Evolutionary conservation across 805 yeast species (phyloP).

Genomic region (Candida loeiensis): DNA sequence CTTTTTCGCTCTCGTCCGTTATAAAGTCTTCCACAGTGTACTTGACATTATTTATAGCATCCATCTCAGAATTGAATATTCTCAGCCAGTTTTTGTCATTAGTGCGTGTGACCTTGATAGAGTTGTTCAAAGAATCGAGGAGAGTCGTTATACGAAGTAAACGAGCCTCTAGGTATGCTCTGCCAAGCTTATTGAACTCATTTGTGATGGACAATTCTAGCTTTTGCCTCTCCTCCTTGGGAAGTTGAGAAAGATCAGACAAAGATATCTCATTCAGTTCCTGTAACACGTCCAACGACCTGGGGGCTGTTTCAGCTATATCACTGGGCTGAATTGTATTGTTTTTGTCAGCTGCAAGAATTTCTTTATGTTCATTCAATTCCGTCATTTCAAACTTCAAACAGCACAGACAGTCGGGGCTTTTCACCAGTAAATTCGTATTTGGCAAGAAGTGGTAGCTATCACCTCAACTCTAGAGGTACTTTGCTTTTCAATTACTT

Average conservation of each 20-base stretch:
- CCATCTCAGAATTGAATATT: slow-evolving; percentile 31
- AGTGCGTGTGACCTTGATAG: slow-evolving; percentile 22
- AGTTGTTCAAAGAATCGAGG: slow-evolving; percentile 21
- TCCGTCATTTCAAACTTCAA: neutral
- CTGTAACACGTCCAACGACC: neutral
- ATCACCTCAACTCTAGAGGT: no score
- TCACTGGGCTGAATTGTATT: no score
- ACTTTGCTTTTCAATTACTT: no score
- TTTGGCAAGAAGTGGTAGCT: no score
- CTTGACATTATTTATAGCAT: slow-evolving; percentile 30
- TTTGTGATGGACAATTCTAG: slow-evolving; percentile 17
- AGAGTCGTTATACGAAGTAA: slow-evolving; percentile 27
- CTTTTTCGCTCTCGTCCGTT: slow-evolving; percentile 10
- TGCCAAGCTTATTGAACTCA: slow-evolving; percentile 25
- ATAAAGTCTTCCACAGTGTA: slow-evolving; percentile 31
- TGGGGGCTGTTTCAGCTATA: neutral
- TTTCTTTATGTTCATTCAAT: neutral
- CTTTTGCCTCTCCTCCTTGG: slow-evolving; percentile 23
- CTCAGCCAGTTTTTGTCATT: slow-evolving; percentile 34
- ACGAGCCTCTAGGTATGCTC: slow-evolving; percentile 26
- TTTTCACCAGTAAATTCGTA: no score
- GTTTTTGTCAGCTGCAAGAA: neutral
- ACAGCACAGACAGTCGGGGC: neutral
- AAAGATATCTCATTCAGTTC: neutral
- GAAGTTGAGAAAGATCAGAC: slow-evolving; percentile 14